phyloP scores from a whole-genome alignment of 2,329 filamentous ascomycete species.

The Xylariales sp. region DNA sequence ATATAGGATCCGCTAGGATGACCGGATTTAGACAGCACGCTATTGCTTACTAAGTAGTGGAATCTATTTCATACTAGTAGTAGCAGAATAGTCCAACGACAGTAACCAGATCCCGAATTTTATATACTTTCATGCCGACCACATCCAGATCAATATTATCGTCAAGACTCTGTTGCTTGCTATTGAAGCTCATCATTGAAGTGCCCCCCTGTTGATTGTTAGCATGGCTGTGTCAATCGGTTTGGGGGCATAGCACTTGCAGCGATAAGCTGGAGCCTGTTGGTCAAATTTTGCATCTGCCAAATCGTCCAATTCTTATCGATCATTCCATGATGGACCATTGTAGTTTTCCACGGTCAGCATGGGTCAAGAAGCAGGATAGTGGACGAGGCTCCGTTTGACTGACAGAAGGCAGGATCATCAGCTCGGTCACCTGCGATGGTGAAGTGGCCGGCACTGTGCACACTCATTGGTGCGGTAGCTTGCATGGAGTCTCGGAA shows the following conservation, averaged over 20 bases:
- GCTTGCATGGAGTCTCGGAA: conserved; percentile 34
- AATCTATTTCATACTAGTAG: too few relatives aligned
- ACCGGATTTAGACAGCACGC: too few relatives aligned
- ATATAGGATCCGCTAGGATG: too few relatives aligned
- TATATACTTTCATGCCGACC: conserved; percentile 11
- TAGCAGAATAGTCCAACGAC: conserved; percentile 25
- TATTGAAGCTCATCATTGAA: conserved; percentile 7
- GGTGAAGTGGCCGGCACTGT: conserved; percentile 34
- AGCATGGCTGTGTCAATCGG: too few relatives aligned
- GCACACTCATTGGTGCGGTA: conserved; percentile 25
- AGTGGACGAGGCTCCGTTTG: background rate
- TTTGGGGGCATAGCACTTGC: too few relatives aligned
- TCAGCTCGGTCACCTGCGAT: conserved; percentile 28
- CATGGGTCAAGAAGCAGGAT: background rate
- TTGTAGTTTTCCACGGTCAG: background rate
- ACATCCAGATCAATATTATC: conserved; percentile 14
- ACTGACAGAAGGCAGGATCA: conserved; percentile 7
- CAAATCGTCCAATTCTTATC: conserved; percentile 5
- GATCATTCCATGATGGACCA: conserved; percentile 7
- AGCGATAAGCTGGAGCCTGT: conserved; percentile 3
- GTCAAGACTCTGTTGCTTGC: conserved; percentile 10
- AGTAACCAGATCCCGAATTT: conserved; percentile 22
- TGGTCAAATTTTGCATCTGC: conserved; percentile 6
- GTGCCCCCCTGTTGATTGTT: conserved; percentile 8
- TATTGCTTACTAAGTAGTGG: too few relatives aligned